A percentile compares a stretch with the other conserved stretches of the same genome.
These are phyloP conservation scores for Singerocomus inundabilis DNA, from an alignment of 1,284 basidiomycete species.

Conservation along the genomic window DNA sequence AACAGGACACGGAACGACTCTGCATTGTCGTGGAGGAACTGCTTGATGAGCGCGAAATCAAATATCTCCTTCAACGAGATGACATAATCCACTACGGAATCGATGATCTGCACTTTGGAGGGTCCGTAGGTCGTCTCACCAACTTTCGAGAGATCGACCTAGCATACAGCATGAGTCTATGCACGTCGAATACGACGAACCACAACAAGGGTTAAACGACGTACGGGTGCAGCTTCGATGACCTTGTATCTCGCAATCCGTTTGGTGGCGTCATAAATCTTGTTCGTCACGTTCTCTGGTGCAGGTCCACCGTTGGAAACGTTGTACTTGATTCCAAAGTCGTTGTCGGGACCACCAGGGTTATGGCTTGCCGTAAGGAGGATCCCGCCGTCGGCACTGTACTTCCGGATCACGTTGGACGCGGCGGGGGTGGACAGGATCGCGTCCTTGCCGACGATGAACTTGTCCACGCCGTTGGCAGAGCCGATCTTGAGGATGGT, in stretches of 20 bases:
- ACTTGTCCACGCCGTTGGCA: constrained; percentile 85
- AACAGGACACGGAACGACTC: constrained; percentile 87
- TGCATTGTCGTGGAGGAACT: constrained; percentile 75
- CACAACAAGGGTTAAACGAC: constrained; percentile 26
- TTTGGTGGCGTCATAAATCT: constrained; percentile 91
- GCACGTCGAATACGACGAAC: background rate
- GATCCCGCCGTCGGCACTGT: constrained; percentile 97
- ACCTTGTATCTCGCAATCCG: constrained; percentile 84
- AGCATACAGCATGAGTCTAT: constrained; percentile 11
- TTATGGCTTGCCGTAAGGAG: constrained; percentile 98
- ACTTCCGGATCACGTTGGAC: constrained; percentile 92
- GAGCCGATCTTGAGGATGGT: constrained; percentile 90
- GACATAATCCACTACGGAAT: constrained; percentile 92
- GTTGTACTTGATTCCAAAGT: constrained; percentile 99
- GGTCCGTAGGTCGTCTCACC: constrained; percentile 83
- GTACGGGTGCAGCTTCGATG: constrained; percentile 74
- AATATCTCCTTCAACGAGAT: constrained; percentile 86
- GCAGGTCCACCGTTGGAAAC: constrained; percentile 96
- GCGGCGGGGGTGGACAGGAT: constrained; percentile 98
- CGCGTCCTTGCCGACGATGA: constrained; percentile 86
- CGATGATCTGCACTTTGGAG: constrained; percentile 86
- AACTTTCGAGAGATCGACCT: constrained; percentile 85
- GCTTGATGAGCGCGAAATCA: constrained; percentile 91
- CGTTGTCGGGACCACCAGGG: constrained; percentile 94
- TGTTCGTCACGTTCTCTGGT: constrained; percentile 91